Base-by-base conservation (phyloP, 139 green algal species). In the Chlorella sorokiniana region DNA sequence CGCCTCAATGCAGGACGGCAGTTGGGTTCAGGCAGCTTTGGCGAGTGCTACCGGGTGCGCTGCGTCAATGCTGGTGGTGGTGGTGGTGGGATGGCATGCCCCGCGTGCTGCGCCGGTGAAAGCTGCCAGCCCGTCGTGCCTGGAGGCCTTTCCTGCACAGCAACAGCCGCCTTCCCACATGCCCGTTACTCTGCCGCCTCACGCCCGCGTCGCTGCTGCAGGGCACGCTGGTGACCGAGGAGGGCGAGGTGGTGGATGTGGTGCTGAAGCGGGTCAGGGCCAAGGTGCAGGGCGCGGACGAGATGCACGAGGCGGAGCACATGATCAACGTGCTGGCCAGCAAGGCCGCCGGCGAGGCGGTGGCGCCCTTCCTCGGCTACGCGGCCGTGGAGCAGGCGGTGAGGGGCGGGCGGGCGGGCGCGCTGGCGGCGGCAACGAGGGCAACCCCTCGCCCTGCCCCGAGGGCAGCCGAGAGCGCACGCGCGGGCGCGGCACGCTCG, bases 301-400 rank as follows among this genome's bases (percentile, higher is more conserved):
- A 92, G 77, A 96, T 97, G 91, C 67, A 71, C 29, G 84, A 81
- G n/a, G 75, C 59, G 16, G 94, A 97, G 86, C 91, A 95, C 81
- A 51, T 95, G 76, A 87, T 97, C 51, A 97, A 97, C 42, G 90
- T 95, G 64, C 94, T 96, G 73, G 91, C 92, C 42, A 83, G 74
- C 38, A 88, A 88, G 41, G 87, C 89, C 25, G 91, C 91, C 0
- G 81, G 75, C 16, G 85, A 87, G 70, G 84, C 82, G 40, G 89
- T 95, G 44, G 93, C 93, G 4, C 83, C 93, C 38, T 97, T 96
- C 70, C 65, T 96, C 9, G 93, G 93, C 11, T 95, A 94, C 78
- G 82, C 86, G 59, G 86, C 94, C 27, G 94, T 97, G 8, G 54
- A 79, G 4, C 48, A 75, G 4, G 72, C 82, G 4, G 78, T 93